A percentile compares a stretch with the other conserved stretches of the same genome.
Evolutionary conservation across 2,329 filamentous ascomycete species (phyloP).

Genomic region (Fusarium udum): DNA sequence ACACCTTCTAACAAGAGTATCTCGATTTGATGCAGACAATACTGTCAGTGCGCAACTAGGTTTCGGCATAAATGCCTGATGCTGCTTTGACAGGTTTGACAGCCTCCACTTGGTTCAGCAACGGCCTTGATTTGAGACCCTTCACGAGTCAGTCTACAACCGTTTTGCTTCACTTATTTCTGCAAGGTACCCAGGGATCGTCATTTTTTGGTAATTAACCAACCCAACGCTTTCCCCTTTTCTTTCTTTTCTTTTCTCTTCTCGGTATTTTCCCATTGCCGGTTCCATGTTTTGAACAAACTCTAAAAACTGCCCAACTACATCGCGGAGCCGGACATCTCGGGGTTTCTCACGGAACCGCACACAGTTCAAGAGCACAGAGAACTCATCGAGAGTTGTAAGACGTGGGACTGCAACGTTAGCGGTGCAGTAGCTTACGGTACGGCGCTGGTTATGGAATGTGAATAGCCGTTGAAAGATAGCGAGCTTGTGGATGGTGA

Average conservation of each 20-base stretch:
- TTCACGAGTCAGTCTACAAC: neutral
- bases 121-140: neutral
- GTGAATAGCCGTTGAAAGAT: neutral
- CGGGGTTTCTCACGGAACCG: conserved; percentile 12
- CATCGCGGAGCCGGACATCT: conserved; percentile 8
- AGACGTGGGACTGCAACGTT: conserved; percentile 20
- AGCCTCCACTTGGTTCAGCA: conserved; percentile 4
- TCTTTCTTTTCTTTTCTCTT: neutral
- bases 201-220: neutral
- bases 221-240: neutral
- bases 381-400: conserved; percentile 14
- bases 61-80: neutral
- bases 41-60: neutral
- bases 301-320: conserved; percentile 2
- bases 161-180: neutral
- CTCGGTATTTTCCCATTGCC: neutral
- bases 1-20: neutral
- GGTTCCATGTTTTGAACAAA: conserved; percentile 26
- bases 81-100: conserved; percentile 3
- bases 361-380: neutral
- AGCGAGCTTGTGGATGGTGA: neutral
- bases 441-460: neutral
- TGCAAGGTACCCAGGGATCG: neutral
- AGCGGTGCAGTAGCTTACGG: conserved; percentile 1
- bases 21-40: neutral